A percentile compares a stretch with the other conserved stretches of the same genome.
Conservation (phyloP, 2,329 filamentous ascomycete species). For the Stagonosporopsis chrysanthemi region DNA sequence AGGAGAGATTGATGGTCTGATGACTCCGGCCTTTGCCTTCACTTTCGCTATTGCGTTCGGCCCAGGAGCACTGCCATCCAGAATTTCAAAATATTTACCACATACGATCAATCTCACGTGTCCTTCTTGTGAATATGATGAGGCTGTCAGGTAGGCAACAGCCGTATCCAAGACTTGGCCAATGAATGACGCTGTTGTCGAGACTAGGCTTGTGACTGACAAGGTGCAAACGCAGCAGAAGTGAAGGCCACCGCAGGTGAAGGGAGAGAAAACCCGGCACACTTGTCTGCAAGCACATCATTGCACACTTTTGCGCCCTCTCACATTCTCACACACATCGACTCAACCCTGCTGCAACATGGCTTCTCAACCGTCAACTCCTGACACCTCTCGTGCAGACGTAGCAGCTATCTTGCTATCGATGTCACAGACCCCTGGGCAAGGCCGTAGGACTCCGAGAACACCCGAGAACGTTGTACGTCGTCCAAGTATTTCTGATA, state of each 20-base stretch:
- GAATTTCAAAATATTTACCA: background rate
- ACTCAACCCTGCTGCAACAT: background rate
- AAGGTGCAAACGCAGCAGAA: background rate
- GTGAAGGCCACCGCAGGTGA: constrained; percentile 1
- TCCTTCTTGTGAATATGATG: too few species aligned
- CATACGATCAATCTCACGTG: too few species aligned
- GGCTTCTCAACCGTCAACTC: background rate
- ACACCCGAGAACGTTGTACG: background rate
- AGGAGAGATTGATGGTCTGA: background rate
- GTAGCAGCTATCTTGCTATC: background rate
- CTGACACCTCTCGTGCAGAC: background rate
- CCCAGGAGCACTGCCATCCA: too few species aligned
- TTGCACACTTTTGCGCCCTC: background rate
- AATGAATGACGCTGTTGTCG: background rate
- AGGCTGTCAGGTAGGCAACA: too few species aligned
- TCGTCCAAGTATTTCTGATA: background rate
- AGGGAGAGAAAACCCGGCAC: background rate
- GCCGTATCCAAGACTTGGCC: too few species aligned
- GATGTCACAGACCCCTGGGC: background rate
- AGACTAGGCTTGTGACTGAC: background rate
- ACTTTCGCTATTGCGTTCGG: background rate
- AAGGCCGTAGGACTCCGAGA: too few species aligned
- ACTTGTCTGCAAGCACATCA: background rate
- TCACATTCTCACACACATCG: background rate
- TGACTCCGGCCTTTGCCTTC: background rate